phyloP scores from a whole-genome alignment of 441 rosid species.

The Erodium moschatum region DNA sequence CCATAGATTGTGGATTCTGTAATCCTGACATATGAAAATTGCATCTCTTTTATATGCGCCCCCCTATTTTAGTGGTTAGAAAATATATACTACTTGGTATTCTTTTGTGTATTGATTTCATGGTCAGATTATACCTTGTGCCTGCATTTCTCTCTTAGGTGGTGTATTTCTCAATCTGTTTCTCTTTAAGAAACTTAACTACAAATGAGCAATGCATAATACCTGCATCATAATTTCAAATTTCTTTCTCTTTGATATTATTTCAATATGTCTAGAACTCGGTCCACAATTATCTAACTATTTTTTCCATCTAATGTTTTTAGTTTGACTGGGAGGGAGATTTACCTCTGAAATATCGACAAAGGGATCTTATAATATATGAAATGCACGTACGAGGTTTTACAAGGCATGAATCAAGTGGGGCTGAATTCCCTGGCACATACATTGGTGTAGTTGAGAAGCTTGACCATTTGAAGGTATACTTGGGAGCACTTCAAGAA shows the following conservation, averaged over 20 bases:
- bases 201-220: not conserved
- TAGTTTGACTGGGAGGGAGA: constrained; percentile 99
- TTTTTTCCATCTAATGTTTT: constrained; percentile 21
- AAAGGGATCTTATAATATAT: constrained; percentile 64
- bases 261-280: constrained; percentile 8
- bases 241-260: not conserved
- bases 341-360: constrained; percentile 60
- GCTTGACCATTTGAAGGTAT: constrained; percentile 90
- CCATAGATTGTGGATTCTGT: not conserved
- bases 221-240: not conserved
- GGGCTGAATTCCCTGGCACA: constrained; percentile 66
- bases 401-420: constrained; percentile 78
- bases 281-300: constrained; percentile 11
- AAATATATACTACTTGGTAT: not conserved
- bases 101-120: not conserved
- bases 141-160: not conserved
- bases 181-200: not conserved
- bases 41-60: not conserved
- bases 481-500: not conserved
- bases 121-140: not conserved
- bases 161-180: not conserved
- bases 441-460: constrained; percentile 72
- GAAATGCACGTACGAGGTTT: constrained; percentile 94
- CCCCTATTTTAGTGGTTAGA: not conserved
- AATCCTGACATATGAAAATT: not conserved